These are phyloP conservation scores for Herpetomonas samuelpessoai DNA, from an alignment of 208 protist species.

Conservation along the genomic window DNA sequence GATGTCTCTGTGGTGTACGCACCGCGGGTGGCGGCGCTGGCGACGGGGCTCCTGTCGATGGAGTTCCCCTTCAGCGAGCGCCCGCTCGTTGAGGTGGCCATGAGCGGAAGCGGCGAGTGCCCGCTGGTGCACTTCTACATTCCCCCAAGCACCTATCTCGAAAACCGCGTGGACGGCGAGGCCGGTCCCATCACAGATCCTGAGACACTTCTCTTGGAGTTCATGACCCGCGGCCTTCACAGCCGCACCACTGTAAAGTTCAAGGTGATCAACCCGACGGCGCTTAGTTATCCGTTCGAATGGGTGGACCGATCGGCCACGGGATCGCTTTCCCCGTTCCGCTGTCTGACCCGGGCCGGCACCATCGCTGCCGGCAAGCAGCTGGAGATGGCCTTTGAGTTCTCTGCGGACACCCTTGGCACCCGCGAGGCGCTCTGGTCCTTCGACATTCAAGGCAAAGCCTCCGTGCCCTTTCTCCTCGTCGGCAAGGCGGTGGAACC, in stretches of 20 bases:
- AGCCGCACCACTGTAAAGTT: constrained; percentile 89
- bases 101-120: constrained; percentile 85
- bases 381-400: constrained; percentile 96
- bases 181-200: constrained; percentile 26
- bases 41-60: constrained; percentile 31
- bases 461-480: constrained; percentile 92
- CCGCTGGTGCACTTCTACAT: constrained; percentile 97
- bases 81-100: constrained; percentile 38
- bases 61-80: constrained; percentile 56
- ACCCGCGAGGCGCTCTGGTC: constrained; percentile 90
- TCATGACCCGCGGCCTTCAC: constrained; percentile 89
- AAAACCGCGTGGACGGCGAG: constrained; percentile 59
- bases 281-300: constrained; percentile 89
- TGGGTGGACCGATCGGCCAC: constrained; percentile 73
- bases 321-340: constrained; percentile 72
- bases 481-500: constrained; percentile 94
- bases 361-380: constrained; percentile 86
- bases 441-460: constrained; percentile 85
- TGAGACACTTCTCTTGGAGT: constrained; percentile 84
- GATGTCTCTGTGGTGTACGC: constrained; percentile 86
- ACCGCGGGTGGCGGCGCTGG: constrained; percentile 59
- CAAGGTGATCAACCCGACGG: constrained; percentile 95
- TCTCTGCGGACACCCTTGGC: constrained; percentile 84
- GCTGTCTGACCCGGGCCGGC: constrained; percentile 83
- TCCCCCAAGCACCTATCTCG: constrained; percentile 75